phyloP scores from a whole-genome alignment of 129 eudicot species.

The Pittosporum tobira region DNA sequence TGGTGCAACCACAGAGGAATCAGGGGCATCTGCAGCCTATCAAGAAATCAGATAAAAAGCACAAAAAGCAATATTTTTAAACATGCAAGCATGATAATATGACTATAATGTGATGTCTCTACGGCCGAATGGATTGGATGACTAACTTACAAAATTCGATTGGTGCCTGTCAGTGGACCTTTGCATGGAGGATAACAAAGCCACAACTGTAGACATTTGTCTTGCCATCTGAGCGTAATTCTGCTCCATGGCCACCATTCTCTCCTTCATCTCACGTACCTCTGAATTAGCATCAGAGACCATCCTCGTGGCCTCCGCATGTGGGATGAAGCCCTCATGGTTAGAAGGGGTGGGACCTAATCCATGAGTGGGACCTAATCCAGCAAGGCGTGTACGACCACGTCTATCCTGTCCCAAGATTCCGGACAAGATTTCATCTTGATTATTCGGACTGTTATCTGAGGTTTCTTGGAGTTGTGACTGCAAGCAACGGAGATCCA shows the following conservation, averaged over 20 bases:
- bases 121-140: neutral
- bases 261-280: constrained; percentile 43
- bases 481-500: no score
- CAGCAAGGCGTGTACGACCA: constrained; percentile 18
- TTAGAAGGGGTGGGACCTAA: constrained; percentile 20
- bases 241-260: constrained; percentile 43
- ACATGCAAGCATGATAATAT: no score
- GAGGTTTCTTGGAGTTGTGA: constrained; percentile 32
- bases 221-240: constrained; percentile 48
- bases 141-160: constrained; percentile 19
- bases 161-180: constrained; percentile 12
- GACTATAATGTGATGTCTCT: no score
- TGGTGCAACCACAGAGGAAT: constrained; percentile 7
- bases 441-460: constrained; percentile 18
- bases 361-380: constrained; percentile 15
- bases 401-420: constrained; percentile 27
- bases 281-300: constrained; percentile 35
- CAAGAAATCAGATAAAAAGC: no score
- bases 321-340: constrained; percentile 20
- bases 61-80: no score
- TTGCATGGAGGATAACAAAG: constrained; percentile 38
- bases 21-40: no score
- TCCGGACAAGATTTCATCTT: constrained; percentile 24
- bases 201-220: constrained; percentile 49
- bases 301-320: constrained; percentile 37